These are phyloP conservation scores for Microdochium paspali DNA, from an alignment of 2,329 filamentous ascomycete species.

Conservation along the genomic window DNA sequence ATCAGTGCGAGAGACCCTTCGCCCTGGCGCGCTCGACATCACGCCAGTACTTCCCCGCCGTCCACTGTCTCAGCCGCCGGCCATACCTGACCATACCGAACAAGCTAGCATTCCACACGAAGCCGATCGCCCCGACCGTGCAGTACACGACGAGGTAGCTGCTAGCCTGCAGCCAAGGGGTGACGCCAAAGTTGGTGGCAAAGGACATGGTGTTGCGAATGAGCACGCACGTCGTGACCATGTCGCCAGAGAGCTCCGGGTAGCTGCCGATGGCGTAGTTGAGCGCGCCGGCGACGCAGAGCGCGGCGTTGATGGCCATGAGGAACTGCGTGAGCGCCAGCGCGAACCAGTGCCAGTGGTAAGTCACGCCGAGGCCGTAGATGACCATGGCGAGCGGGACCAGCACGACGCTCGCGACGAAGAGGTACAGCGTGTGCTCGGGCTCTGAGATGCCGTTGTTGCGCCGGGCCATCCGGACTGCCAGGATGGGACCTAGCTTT, in stretches of 20 bases:
- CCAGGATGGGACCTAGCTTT: constrained; percentile 18
- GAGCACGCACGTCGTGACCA: constrained; percentile 19
- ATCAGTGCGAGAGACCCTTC: background rate
- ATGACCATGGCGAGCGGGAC: constrained; percentile 8
- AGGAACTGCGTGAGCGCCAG: constrained; percentile 16
- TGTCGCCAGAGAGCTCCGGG: constrained; percentile 16
- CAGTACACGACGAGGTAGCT: constrained; percentile 27
- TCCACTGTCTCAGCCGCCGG: constrained; percentile 28
- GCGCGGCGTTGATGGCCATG: constrained; percentile 16
- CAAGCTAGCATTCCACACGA: constrained; percentile 28
- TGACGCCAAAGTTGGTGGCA: constrained; percentile 36
- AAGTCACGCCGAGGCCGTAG: constrained; percentile 12
- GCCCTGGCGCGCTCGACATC: constrained; percentile 18
- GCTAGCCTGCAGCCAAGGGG: constrained; percentile 24
- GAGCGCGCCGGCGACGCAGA: constrained; percentile 14
- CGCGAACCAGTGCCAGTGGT: constrained; percentile 21
- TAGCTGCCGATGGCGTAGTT: constrained; percentile 21
- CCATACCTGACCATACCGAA: constrained; percentile 37
- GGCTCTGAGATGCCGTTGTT: constrained; percentile 13
- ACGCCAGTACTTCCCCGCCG: constrained; percentile 23
- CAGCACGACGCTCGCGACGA: constrained; percentile 6
- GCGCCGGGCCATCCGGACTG: constrained; percentile 13
- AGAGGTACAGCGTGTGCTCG: constrained; percentile 12
- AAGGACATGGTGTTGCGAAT: constrained; percentile 39
- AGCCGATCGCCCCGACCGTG: constrained; percentile 22